Conservation (phyloP, 257 asterid species). For the Oldenlandia corymbosa region DNA sequence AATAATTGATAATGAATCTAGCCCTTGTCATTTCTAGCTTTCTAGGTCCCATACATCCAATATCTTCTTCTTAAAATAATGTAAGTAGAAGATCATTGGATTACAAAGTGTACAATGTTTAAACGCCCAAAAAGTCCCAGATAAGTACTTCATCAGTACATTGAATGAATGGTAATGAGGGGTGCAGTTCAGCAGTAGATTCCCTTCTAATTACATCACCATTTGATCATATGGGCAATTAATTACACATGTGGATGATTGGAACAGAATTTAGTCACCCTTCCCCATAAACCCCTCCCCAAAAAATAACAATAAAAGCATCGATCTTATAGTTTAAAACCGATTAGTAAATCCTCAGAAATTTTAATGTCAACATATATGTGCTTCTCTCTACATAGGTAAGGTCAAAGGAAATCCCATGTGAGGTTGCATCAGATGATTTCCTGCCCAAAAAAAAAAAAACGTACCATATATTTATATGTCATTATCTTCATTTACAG, state of each 20-base stretch:
- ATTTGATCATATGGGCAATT: not conserved
- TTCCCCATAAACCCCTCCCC: too few species aligned
- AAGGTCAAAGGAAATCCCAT: constrained; percentile 40
- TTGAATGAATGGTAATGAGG: not conserved
- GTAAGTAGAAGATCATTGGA: too few species aligned
- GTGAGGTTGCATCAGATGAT: constrained; percentile 29
- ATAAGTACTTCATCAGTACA: not conserved
- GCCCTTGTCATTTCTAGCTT: not conserved
- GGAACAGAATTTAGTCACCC: not conserved
- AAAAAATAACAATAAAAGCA: too few species aligned
- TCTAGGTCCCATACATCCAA: too few species aligned
- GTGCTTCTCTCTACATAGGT: constrained; percentile 17
- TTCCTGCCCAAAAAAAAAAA: too few species aligned
- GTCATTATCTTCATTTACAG: too few species aligned
- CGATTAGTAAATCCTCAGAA: not conserved
- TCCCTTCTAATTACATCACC: not conserved
- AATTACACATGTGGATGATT: not conserved
- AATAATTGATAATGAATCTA: constrained; percentile 6
- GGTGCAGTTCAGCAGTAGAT: not conserved
- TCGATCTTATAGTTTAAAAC: too few species aligned
- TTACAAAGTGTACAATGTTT: not conserved
- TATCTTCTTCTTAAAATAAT: too few species aligned
- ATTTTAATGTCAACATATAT: constrained; percentile 27
- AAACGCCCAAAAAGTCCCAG: not conserved
- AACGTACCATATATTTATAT: too few species aligned